Evolutionary conservation across 129 eudicot species (phyloP).

Genomic region (Flaveria ramosissima): DNA sequence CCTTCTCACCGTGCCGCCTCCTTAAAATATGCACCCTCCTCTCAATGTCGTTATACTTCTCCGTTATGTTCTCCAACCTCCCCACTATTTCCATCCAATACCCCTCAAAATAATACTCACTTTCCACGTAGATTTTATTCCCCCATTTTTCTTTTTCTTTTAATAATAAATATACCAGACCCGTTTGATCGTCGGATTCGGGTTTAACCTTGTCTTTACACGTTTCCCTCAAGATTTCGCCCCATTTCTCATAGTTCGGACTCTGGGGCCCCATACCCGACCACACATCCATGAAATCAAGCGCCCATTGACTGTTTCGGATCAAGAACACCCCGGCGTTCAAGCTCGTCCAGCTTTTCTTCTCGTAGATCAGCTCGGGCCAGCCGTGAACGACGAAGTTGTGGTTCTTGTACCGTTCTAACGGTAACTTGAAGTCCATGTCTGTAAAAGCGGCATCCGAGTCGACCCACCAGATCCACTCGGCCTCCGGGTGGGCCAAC

Average conservation of each 20-base stretch:
- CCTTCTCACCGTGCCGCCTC: slow-evolving; percentile 73
- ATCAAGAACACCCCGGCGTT: slow-evolving; percentile 82
- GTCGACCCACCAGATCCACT: slow-evolving; percentile 97
- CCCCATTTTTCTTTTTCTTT: slow-evolving; percentile 74
- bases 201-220: slow-evolving; percentile 61
- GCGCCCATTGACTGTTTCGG: slow-evolving; percentile 75
- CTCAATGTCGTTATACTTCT: slow-evolving; percentile 45
- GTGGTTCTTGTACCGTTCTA: slow-evolving; percentile 54
- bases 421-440: slow-evolving; percentile 71
- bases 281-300: slow-evolving; percentile 80
- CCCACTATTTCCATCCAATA: slow-evolving; percentile 79
- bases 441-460: slow-evolving; percentile 83
- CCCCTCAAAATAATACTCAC: slow-evolving; percentile 71
- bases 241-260: slow-evolving; percentile 73
- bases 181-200: slow-evolving; percentile 81
- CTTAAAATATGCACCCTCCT: slow-evolving; percentile 46
- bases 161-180: slow-evolving; percentile 53
- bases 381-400: slow-evolving; percentile 80
- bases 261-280: slow-evolving; percentile 69
- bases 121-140: slow-evolving; percentile 61
- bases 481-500: slow-evolving; percentile 89
- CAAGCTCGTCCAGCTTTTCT: slow-evolving; percentile 75
- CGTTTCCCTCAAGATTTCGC: slow-evolving; percentile 39
- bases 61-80: slow-evolving; percentile 40
- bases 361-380: slow-evolving; percentile 47